These are phyloP conservation scores for Xylariales sp. DNA, from an alignment of 2,329 filamentous ascomycete genomes.

Conservation along the genomic window DNA sequence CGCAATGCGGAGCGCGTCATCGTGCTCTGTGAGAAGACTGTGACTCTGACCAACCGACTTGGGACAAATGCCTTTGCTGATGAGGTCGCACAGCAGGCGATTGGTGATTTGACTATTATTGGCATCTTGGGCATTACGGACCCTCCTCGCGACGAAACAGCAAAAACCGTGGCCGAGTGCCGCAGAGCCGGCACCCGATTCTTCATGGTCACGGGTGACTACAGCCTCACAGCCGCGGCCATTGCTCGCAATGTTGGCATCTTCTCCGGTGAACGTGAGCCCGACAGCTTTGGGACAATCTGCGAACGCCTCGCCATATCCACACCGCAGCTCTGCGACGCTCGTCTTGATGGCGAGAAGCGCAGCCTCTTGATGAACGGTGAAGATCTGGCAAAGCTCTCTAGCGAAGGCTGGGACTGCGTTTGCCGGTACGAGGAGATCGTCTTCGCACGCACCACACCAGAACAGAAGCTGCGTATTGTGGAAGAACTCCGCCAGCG, in stretches of 20 bases:
- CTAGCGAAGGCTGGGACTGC: conserved; percentile 39
- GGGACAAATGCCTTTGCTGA: conserved; percentile 15
- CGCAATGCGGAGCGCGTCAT: conserved; percentile 39
- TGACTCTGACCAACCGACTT: conserved; percentile 14
- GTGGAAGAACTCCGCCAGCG: conserved; percentile 53
- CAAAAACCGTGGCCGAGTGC: conserved; percentile 52
- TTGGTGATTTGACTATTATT: conserved; percentile 61
- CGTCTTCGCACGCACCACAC: conserved; percentile 65
- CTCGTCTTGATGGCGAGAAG: conserved; percentile 13
- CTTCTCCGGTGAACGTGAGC: conserved; percentile 42
- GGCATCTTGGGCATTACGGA: conserved; percentile 69
- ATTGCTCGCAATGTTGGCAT: conserved; percentile 67
- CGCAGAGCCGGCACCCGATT: conserved; percentile 68
- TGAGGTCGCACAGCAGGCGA: conserved; percentile 43
- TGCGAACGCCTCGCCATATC: conserved; percentile 7
- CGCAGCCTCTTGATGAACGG: conserved; percentile 42
- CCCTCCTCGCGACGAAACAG: conserved; percentile 65
- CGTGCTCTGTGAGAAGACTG: conserved; percentile 33
- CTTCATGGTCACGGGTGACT: conserved; percentile 79
- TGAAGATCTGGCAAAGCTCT: conserved; percentile 52
- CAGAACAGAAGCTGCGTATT: conserved; percentile 68
- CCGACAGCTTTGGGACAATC: conserved; percentile 8
- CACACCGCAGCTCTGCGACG: conserved; percentile 12
- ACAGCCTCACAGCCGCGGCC: conserved; percentile 67
- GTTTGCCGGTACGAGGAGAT: conserved; percentile 51